phyloP scores from a whole-genome alignment of 108 stramenopile species.

The Skeletonema costatum region DNA sequence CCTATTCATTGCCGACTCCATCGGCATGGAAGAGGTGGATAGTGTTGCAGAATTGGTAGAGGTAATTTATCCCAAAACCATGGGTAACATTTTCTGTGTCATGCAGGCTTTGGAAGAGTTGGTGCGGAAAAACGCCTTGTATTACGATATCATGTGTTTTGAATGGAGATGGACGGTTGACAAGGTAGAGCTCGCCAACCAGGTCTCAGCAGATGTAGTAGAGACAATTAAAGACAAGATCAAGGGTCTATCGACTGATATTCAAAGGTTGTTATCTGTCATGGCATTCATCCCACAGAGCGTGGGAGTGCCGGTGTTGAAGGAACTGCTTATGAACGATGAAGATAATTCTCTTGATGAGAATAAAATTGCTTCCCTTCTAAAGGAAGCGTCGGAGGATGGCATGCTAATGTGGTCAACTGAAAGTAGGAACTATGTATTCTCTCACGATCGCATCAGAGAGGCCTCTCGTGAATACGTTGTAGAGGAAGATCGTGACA shows the following conservation, averaged over 20 bases:
- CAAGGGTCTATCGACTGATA: neutral
- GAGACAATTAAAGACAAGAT: constrained; percentile 33
- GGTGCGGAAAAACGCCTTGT: constrained; percentile 40
- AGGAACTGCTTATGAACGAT: neutral
- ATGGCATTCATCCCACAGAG: constrained; percentile 20
- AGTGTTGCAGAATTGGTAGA: constrained; percentile 11
- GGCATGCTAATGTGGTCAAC: constrained; percentile 5
- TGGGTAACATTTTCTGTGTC: constrained; percentile 38
- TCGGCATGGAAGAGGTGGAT: constrained; percentile 2
- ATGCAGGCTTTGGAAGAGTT: constrained; percentile 44
- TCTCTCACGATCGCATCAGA: constrained; percentile 25
- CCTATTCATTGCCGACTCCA: constrained; percentile 11
- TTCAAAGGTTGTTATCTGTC: constrained; percentile 18
- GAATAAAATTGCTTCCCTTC: neutral
- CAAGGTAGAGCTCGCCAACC: constrained; percentile 18
- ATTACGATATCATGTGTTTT: constrained; percentile 34
- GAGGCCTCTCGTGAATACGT: constrained; percentile 13
- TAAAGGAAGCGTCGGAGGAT: constrained; percentile 1
- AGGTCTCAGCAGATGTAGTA: constrained; percentile 32
- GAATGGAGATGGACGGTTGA: constrained; percentile 32
- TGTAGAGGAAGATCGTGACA: neutral
- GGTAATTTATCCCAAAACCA: constrained; percentile 34
- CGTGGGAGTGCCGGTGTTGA: constrained; percentile 7
- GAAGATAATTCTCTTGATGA: neutral
- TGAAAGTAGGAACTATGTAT: neutral